Evolutionary conservation across 768 basidiomycete genomes (phyloP).

Genomic region (Termitomyces sp.): DNA sequence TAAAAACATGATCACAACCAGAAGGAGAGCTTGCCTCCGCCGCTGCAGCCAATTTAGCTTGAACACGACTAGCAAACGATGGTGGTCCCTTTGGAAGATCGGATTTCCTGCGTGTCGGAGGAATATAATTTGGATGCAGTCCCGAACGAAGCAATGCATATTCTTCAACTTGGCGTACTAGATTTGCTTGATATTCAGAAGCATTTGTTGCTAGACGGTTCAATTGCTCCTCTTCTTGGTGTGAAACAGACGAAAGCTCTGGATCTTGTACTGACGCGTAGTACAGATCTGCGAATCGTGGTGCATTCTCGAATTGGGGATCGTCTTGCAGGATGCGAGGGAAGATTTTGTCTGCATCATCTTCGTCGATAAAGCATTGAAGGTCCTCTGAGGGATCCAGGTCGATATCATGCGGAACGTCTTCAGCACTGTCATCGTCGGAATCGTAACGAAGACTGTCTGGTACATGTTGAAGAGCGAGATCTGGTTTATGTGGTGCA

Average conservation of each 20-base stretch:
- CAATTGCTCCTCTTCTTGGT: neutral
- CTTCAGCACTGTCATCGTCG: neutral
- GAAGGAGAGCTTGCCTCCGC: neutral
- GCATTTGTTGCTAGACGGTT: neutral
- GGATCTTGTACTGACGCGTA: conserved; percentile 23
- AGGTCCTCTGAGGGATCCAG: neutral
- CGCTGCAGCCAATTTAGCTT: conserved; percentile 31
- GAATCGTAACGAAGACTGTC: neutral
- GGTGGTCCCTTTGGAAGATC: conserved; percentile 18
- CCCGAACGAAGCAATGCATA: neutral
- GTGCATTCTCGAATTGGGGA: conserved; percentile 20
- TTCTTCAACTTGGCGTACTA: neutral
- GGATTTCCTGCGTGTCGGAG: neutral
- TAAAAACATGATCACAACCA: neutral
- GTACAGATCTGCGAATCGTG: conserved; percentile 36
- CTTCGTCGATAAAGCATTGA: neutral
- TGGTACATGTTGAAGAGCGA: neutral
- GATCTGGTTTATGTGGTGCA: neutral
- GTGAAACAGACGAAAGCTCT: neutral
- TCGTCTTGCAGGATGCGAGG: conserved; percentile 26
- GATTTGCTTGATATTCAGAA: neutral
- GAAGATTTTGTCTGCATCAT: conserved; percentile 29
- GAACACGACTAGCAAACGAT: conserved; percentile 38
- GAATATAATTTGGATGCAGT: neutral
- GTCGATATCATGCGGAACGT: neutral